Conservation (phyloP, 495 filamentous ascomycete genomes). For the Penicillium salamii region DNA sequence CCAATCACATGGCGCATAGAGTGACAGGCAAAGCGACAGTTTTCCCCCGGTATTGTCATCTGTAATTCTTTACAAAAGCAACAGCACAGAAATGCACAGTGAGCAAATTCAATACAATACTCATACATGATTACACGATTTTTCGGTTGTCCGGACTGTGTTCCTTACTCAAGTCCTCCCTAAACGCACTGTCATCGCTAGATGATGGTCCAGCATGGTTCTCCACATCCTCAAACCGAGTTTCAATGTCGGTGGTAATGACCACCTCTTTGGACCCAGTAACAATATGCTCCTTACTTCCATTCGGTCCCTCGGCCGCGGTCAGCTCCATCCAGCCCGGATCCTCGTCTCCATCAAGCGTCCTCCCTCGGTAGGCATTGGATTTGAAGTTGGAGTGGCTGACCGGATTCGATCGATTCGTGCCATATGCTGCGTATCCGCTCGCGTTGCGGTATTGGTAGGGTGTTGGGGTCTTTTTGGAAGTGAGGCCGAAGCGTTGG, state of each 20-base stretch:
- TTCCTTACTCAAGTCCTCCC: background rate
- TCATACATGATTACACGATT: background rate
- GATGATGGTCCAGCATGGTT: background rate
- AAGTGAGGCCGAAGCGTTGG: conserved; percentile 9
- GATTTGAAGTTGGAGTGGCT: conserved; percentile 3
- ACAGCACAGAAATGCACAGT: no score
- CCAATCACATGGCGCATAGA: no score
- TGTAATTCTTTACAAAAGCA: no score
- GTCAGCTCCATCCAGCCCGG: conserved; percentile 5
- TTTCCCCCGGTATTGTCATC: no score
- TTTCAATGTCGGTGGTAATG: conserved; percentile 3
- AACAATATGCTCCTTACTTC: conserved; percentile 6
- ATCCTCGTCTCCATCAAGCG: background rate
- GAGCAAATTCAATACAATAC: no score
- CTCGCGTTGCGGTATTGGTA: conserved; percentile 1
- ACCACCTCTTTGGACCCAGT: background rate
- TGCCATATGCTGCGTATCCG: conserved; percentile 1
- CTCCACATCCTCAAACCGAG: conserved; percentile 2
- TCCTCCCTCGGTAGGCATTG: background rate
- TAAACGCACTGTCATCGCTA: background rate
- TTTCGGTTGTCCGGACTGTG: background rate
- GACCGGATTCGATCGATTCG: background rate
- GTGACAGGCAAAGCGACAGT: no score
- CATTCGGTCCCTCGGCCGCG: background rate
- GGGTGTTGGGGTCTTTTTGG: conserved; percentile 9